These are phyloP conservation scores for Lyophyllum semitale DNA, from an alignment of 768 basidiomycete species.

Conservation along the genomic window DNA sequence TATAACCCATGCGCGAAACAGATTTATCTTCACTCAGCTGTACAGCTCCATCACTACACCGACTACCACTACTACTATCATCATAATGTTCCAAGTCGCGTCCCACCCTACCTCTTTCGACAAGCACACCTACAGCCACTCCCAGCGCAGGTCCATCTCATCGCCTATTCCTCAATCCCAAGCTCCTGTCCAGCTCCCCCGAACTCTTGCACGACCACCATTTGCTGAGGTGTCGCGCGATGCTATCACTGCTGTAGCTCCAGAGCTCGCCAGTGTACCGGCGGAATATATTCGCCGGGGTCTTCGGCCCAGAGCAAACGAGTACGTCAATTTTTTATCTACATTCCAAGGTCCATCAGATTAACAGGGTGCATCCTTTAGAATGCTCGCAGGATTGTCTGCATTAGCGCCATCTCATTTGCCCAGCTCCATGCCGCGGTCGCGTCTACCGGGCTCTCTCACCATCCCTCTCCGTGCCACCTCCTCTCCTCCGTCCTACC, in stretches of 20 bases:
- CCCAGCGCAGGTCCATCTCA: slow-evolving; percentile 25
- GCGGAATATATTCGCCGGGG: slow-evolving; percentile 69
- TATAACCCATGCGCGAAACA: slow-evolving; percentile 24
- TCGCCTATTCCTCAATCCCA: slow-evolving; percentile 18
- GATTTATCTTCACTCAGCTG: slow-evolving; percentile 7
- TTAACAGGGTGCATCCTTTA: slow-evolving; percentile 23
- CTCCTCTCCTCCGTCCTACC: slow-evolving; percentile 36
- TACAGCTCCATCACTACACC: slow-evolving; percentile 6
- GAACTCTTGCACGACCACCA: slow-evolving; percentile 64
- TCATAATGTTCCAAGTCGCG: slow-evolving; percentile 50
- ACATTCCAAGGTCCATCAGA: slow-evolving; percentile 17
- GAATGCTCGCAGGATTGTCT: slow-evolving; percentile 57
- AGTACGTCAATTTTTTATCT: slow-evolving; percentile 34
- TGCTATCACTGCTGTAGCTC: slow-evolving; percentile 64
- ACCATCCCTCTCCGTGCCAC: slow-evolving; percentile 41
- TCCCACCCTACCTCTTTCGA: slow-evolving; percentile 43
- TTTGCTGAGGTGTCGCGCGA: slow-evolving; percentile 59
- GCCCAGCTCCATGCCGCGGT: slow-evolving; percentile 65
- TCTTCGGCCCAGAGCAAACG: slow-evolving; percentile 46
- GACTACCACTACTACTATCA: not conserved
- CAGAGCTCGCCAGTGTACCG: slow-evolving; percentile 64
- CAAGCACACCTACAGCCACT: slow-evolving; percentile 37
- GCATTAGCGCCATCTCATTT: slow-evolving; percentile 54
- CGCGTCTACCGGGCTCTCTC: slow-evolving; percentile 65
- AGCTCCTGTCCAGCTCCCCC: slow-evolving; percentile 68